Evolutionary conservation across 306 rosid genomes (phyloP).

Genomic region (Cercis canadensis): DNA sequence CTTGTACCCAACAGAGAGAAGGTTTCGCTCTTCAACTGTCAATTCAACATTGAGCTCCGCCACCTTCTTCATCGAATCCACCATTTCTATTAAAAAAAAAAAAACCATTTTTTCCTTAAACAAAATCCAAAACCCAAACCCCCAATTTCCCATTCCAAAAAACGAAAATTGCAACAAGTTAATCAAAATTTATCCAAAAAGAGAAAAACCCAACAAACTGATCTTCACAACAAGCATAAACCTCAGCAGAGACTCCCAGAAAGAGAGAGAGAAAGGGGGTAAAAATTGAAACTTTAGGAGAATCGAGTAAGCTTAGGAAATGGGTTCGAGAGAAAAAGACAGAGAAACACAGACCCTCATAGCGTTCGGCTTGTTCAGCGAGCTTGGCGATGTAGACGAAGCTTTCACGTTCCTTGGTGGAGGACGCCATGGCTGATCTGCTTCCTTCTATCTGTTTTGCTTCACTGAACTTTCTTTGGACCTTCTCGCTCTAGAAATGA

Average conservation of each 20-base stretch:
- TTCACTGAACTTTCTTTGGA: not conserved
- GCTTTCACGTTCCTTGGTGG: conserved; percentile 55
- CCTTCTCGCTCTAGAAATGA: conserved; percentile 16
- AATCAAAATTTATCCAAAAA: not conserved
- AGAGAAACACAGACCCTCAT: conserved; percentile 42
- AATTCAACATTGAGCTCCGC: conserved; percentile 67
- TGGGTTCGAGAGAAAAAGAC: not conserved
- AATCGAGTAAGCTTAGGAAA: not conserved
- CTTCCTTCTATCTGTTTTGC: conserved; percentile 17
- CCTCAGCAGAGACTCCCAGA: not conserved
- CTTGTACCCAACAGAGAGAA: conserved; percentile 64
- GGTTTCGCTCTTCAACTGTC: conserved; percentile 64
- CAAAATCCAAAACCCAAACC: not conserved
- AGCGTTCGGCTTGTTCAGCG: conserved; percentile 79
- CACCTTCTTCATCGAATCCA: conserved; percentile 65
- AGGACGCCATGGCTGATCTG: conserved; percentile 55
- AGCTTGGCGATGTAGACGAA: conserved; percentile 68
- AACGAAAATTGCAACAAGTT: not conserved
- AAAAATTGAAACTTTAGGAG: not conserved
- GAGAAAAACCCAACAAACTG: not conserved
- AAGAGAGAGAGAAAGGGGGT: not conserved
- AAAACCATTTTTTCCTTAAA: not conserved
- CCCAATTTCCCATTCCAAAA: not conserved
- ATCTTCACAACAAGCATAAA: not conserved
- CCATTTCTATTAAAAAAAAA: conserved; percentile 52